Percentiles rank a stretch among this genome's conserved stretches.
These are phyloP conservation scores for Trichoderma sp. DNA, from an alignment of 2,329 filamentous ascomycete species.

Conservation along the genomic window DNA sequence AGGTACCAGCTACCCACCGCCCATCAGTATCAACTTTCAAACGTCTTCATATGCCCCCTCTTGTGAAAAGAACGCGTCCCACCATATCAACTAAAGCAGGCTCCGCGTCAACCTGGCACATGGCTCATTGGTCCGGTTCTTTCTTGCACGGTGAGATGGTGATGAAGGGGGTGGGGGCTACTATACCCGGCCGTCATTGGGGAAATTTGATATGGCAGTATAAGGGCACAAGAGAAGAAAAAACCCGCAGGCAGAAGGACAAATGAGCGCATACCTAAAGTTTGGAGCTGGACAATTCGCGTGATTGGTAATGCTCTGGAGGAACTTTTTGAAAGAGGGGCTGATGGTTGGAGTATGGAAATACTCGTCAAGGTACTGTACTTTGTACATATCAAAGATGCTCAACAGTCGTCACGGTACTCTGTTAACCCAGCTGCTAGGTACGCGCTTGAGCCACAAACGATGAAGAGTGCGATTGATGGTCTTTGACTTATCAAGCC, in stretches of 20 bases:
- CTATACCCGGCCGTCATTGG: neutral
- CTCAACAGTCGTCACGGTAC: neutral
- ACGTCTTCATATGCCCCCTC: neutral
- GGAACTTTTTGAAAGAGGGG: neutral
- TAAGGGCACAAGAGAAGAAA: neutral
- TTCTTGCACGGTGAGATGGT: neutral
- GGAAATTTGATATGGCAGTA: slow-evolving; percentile 5
- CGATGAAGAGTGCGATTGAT: neutral
- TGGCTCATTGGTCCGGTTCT: slow-evolving; percentile 15
- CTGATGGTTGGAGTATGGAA: neutral
- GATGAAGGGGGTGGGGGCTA: slow-evolving; percentile 16
- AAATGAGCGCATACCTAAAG: neutral
- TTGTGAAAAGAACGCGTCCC: slow-evolving; percentile 4
- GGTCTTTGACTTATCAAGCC: neutral
- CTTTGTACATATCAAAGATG: neutral
- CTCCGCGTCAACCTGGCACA: neutral
- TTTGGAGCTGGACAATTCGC: neutral
- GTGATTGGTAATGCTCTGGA: neutral
- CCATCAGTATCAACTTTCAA: slow-evolving; percentile 1
- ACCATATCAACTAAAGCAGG: slow-evolving; percentile 1
- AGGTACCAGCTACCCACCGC: neutral
- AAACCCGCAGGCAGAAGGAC: slow-evolving; percentile 7
- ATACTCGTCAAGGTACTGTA: neutral
- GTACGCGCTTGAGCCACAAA: neutral
- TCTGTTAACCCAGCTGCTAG: neutral